These are phyloP conservation scores for Scutellaria baicalensis DNA, from an alignment of 257 asterid genomes.

Conservation along the genomic window DNA sequence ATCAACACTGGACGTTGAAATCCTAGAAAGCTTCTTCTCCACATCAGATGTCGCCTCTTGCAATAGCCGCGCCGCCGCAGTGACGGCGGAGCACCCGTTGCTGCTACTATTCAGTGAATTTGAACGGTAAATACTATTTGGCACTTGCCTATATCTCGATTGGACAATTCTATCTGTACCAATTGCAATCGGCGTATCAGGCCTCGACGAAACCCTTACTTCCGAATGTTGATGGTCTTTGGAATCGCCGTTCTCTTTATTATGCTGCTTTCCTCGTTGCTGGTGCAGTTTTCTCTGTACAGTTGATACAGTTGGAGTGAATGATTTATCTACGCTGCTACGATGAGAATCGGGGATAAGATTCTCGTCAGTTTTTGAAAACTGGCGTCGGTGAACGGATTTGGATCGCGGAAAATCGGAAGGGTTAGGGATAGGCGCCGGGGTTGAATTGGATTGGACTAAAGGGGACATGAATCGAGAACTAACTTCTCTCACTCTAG, in stretches of 20 bases:
- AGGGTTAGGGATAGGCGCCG: conserved; percentile 16
- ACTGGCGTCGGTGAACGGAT: conserved; percentile 28
- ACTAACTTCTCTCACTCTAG: conserved; percentile 39
- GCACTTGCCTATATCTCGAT: conserved; percentile 51
- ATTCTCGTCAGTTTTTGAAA: conserved; percentile 23
- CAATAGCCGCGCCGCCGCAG: conserved; percentile 64
- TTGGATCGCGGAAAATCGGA: conserved; percentile 29
- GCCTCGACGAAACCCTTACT: conserved; percentile 35
- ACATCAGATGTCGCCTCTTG: conserved; percentile 51
- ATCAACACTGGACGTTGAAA: conserved; percentile 29
- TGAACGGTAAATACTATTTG: conserved; percentile 30
- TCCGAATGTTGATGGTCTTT: conserved; percentile 23
- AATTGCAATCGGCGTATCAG: conserved; percentile 45
- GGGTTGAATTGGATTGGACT: conserved; percentile 29
- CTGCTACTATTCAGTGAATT: conserved; percentile 27
- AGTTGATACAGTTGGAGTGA: conserved; percentile 3
- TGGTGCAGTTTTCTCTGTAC: conserved; percentile 22
- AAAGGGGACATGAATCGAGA: conserved; percentile 44
- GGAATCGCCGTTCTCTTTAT: conserved; percentile 26
- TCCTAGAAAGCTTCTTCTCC: conserved; percentile 33
- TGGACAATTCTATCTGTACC: conserved; percentile 49
- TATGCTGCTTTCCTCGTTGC: conserved; percentile 12
- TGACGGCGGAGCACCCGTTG: conserved; percentile 27
- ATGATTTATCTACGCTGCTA: not conserved
- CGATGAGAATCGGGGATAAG: conserved; percentile 16